Conservation (phyloP, 129 eudicot genomes). For the Flaveria robusta region DNA sequence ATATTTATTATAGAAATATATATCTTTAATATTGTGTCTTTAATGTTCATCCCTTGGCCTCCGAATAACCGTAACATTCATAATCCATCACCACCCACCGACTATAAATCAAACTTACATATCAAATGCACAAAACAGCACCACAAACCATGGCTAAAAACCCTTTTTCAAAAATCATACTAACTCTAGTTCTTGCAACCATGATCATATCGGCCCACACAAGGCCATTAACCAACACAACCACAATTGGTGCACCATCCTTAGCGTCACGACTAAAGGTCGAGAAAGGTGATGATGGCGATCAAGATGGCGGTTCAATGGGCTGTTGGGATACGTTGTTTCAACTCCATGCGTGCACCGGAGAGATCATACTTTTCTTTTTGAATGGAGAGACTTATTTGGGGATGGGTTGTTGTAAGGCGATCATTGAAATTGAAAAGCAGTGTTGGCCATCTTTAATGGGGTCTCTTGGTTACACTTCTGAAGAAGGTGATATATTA, state of each 20-base stretch:
- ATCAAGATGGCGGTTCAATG: constrained; percentile 24
- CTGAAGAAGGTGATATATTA: constrained; percentile 60
- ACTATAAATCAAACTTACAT: constrained; percentile 26
- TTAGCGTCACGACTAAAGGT: constrained; percentile 37
- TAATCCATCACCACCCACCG: constrained; percentile 1
- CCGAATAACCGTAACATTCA: constrained; percentile 11
- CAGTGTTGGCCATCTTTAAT: constrained; percentile 68
- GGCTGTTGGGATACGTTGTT: constrained; percentile 68
- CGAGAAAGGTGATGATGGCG: constrained; percentile 11
- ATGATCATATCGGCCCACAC: constrained; percentile 16
- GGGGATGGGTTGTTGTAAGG: constrained; percentile 53
- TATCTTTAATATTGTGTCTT: neutral
- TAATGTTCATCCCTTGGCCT: constrained; percentile 10
- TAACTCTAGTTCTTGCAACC: constrained; percentile 19
- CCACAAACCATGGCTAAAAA: constrained; percentile 29
- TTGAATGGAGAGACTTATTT: constrained; percentile 60
- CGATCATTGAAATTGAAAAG: constrained; percentile 47
- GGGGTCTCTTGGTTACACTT: constrained; percentile 51
- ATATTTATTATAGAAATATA: neutral
- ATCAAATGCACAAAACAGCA: neutral
- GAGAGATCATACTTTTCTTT: constrained; percentile 67
- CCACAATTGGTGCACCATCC: constrained; percentile 22
- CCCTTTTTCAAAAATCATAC: neutral
- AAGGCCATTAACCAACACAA: constrained; percentile 29
- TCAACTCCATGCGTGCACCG: constrained; percentile 64